phyloP scores from a whole-genome alignment of 805 yeast species.

The Kregervanrija fluxuum region DNA sequence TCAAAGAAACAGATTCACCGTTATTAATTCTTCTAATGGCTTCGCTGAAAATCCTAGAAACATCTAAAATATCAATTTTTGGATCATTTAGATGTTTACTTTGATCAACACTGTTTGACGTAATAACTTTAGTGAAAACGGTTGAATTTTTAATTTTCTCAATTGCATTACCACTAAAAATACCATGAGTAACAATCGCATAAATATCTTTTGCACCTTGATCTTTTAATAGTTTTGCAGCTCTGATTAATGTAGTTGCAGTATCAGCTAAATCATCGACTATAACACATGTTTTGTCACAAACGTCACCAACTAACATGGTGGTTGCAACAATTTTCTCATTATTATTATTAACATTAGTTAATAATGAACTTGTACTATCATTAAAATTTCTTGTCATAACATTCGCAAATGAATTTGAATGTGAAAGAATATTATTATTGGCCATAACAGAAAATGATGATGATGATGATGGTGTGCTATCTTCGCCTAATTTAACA shows the following conservation, averaged over 20 bases:
- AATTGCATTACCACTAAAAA: slow-evolving; percentile 88
- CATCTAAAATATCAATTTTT: slow-evolving; percentile 71
- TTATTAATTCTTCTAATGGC: slow-evolving; percentile 94
- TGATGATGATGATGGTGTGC: too few relatives aligned
- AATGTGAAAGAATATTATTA: not conserved
- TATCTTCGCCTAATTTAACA: slow-evolving; percentile 15
- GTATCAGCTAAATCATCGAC: slow-evolving; percentile 95
- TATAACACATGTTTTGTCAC: slow-evolving; percentile 77
- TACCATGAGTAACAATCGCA: slow-evolving; percentile 87
- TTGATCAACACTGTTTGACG: slow-evolving; percentile 92
- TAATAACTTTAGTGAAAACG: slow-evolving; percentile 74
- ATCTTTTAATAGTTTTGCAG: slow-evolving; percentile 85
- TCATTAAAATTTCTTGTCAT: not conserved
- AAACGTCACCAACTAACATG: slow-evolving; percentile 94
- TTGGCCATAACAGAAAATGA: slow-evolving; percentile 10
- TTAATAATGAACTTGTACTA: not conserved
- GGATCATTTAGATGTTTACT: slow-evolving; percentile 41
- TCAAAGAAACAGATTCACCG: slow-evolving; percentile 92
- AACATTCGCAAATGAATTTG: not conserved
- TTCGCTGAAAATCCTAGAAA: slow-evolving; percentile 83
- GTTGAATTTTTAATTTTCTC: slow-evolving; percentile 52
- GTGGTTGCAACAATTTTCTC: slow-evolving; percentile 58
- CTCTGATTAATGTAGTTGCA: slow-evolving; percentile 83
- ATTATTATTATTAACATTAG: not conserved
- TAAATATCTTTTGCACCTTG: slow-evolving; percentile 86